Percentiles rank a stretch among this genome's conserved stretches.
These are phyloP conservation scores for Cylindrotheca fusiformis DNA, from an alignment of 108 stramenopile species.

Conservation along the genomic window DNA sequence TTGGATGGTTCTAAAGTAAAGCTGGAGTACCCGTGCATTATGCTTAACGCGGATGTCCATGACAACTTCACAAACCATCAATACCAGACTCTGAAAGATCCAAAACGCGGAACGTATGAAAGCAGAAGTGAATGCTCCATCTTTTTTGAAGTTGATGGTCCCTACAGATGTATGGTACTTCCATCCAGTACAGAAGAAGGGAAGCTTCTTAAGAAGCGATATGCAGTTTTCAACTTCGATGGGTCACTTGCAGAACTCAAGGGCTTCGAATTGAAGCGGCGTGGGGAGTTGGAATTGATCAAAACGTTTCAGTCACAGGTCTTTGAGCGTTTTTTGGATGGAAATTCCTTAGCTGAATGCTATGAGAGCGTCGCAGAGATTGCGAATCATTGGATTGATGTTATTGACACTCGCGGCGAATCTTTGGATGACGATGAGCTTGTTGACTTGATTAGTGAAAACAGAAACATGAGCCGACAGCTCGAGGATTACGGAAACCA, in stretches of 20 bases:
- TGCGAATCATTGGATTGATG: slow-evolving; percentile 99
- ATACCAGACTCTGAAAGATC: slow-evolving; percentile 91
- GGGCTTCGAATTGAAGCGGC: slow-evolving; percentile 98
- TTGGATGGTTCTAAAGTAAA: slow-evolving; percentile 74
- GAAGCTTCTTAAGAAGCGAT: slow-evolving; percentile 97
- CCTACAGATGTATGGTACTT: slow-evolving; percentile 98
- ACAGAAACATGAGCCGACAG: slow-evolving; percentile 95
- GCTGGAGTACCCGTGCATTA: slow-evolving; percentile 96
- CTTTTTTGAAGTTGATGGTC: slow-evolving; percentile 99
- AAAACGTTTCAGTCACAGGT: slow-evolving; percentile 98
- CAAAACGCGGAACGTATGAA: slow-evolving; percentile 79
- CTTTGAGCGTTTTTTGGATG: slow-evolving; percentile 95
- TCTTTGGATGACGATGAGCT: slow-evolving; percentile 94
- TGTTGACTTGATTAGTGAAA: slow-evolving; percentile 96
- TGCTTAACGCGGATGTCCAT: slow-evolving; percentile 99
- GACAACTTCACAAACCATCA: slow-evolving; percentile 99
- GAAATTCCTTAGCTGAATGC: slow-evolving; percentile 84
- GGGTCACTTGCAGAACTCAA: slow-evolving; percentile 98
- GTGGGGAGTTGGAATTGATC: slow-evolving; percentile 98
- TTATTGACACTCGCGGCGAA: slow-evolving; percentile 92
- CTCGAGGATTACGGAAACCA: slow-evolving; percentile 97
- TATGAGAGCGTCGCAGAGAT: slow-evolving; percentile 95
- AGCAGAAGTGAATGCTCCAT: slow-evolving; percentile 96
- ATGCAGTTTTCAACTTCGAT: slow-evolving; percentile 99
- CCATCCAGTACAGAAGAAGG: slow-evolving; percentile 99